These are phyloP conservation scores for Colletotrichum sp. DNA, from an alignment of 2,329 filamentous ascomycete genomes.

Conservation along the genomic window DNA sequence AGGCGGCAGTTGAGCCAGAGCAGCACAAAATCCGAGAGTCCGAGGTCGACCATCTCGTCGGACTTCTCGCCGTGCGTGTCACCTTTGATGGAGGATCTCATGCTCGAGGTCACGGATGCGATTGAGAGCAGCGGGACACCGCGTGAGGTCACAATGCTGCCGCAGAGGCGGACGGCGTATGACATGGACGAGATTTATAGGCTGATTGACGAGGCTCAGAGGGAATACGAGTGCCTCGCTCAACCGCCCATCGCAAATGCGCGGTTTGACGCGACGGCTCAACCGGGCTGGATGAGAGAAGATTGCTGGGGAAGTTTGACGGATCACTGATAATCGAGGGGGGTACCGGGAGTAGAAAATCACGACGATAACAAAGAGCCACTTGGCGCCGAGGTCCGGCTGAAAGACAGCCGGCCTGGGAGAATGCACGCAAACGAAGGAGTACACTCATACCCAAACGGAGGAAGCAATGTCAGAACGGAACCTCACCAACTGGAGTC, in stretches of 20 bases:
- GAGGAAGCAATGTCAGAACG: not conserved
- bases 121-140: constrained; percentile 8
- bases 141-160: not conserved
- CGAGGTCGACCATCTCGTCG: not conserved
- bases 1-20: constrained; percentile 11
- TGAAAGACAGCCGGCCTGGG: not conserved
- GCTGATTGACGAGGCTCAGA: constrained; percentile 17
- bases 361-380: not conserved
- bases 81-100: constrained; percentile 16
- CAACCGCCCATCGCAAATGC: not conserved
- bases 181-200: constrained; percentile 11
- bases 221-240: constrained; percentile 8
- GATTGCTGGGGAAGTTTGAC: constrained; percentile 4
- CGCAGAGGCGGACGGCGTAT: not conserved
- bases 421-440: not conserved
- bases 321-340: not conserved
- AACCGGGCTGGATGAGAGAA: not conserved
- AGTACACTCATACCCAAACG: constrained; percentile 9
- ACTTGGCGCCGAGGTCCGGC: not conserved
- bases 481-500: constrained; percentile 2
- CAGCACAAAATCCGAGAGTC: constrained; percentile 11
- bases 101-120: constrained; percentile 15
- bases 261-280: not conserved
- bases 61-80: constrained; percentile 15
- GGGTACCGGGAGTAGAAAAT: not conserved